Evolutionary conservation across 495 filamentous ascomycete genomes (phyloP).

Genomic region (Symbiotaphrina buchneri): DNA sequence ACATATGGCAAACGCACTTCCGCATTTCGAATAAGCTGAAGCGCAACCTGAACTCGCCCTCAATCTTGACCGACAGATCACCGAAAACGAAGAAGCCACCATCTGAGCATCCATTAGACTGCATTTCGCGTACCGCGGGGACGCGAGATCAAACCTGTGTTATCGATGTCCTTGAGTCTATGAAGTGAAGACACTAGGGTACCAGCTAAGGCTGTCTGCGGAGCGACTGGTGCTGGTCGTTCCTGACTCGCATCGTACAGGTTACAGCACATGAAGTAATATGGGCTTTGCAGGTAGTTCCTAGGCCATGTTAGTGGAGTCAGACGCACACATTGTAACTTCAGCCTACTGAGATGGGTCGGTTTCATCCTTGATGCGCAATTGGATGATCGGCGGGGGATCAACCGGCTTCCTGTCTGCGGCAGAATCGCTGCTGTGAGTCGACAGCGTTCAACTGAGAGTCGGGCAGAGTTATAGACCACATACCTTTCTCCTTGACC

Average conservation of each 20-base stretch:
- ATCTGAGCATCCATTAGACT: constrained; percentile 21
- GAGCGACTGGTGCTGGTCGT: constrained; percentile 24
- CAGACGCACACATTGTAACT: background rate
- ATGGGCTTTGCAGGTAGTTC: constrained; percentile 58
- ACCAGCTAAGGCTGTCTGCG: constrained; percentile 43
- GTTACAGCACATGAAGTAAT: constrained; percentile 60
- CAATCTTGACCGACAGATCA: constrained; percentile 67
- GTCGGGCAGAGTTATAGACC: background rate
- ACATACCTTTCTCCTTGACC: constrained; percentile 47
- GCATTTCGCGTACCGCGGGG: background rate
- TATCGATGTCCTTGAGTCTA: constrained; percentile 76
- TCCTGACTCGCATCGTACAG: constrained; percentile 42
- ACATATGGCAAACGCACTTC: constrained; percentile 24
- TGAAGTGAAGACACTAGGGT: constrained; percentile 82
- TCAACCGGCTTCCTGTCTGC: constrained; percentile 87
- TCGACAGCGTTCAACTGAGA: constrained; percentile 2
- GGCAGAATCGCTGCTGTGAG: constrained; percentile 7
- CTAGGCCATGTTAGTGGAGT: constrained; percentile 15
- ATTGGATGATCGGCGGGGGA: constrained; percentile 79
- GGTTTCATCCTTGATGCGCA: constrained; percentile 41
- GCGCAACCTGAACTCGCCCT: constrained; percentile 56
- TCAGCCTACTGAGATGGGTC: constrained; percentile 44
- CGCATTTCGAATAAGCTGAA: constrained; percentile 78
- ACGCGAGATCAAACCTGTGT: constrained; percentile 34
- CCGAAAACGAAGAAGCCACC: constrained; percentile 96